phyloP scores from a whole-genome alignment of 345 rosid genomes.

The Brassica nigra region DNA sequence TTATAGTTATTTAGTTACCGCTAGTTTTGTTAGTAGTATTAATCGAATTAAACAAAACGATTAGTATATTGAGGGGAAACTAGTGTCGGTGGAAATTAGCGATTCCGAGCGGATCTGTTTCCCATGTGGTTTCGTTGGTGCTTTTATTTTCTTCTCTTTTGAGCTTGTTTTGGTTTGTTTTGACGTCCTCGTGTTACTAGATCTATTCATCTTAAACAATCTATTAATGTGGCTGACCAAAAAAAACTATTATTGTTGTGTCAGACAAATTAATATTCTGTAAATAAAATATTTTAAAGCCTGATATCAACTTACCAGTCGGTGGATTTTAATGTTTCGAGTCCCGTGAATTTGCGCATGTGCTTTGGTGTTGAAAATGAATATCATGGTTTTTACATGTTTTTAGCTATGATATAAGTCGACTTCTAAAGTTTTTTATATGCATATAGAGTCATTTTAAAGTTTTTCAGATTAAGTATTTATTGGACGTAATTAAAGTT shows the following conservation, averaged over 20 bases:
- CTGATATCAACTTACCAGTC: conserved; percentile 5
- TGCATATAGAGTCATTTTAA: no score
- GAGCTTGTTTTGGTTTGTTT: background rate
- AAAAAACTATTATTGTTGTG: background rate
- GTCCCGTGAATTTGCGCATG: conserved; percentile 27
- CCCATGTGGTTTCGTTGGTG: conserved; percentile 29
- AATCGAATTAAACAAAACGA: background rate
- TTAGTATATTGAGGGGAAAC: background rate
- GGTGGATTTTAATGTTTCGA: conserved; percentile 19
- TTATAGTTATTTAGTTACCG: background rate
- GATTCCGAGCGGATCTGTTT: conserved; percentile 14
- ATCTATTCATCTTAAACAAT: conserved; percentile 6
- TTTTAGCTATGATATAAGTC: no score
- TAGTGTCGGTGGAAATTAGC: conserved; percentile 30
- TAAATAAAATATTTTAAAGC: background rate
- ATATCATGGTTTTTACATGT: background rate
- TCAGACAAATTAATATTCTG: conserved; percentile 1
- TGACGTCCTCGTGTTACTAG: conserved; percentile 9
- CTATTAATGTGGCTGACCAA: background rate
- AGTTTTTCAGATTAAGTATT: no score
- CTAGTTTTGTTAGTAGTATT: background rate
- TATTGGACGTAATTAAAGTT: no score
- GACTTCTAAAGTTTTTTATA: no score
- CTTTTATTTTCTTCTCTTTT: conserved; percentile 8
- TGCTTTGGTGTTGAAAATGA: background rate